A percentile compares a stretch with the other conserved stretches of the same genome.
Conservation (phyloP, 2,329 filamentous ascomycete species). For the Nigrospora sphaerica region DNA sequence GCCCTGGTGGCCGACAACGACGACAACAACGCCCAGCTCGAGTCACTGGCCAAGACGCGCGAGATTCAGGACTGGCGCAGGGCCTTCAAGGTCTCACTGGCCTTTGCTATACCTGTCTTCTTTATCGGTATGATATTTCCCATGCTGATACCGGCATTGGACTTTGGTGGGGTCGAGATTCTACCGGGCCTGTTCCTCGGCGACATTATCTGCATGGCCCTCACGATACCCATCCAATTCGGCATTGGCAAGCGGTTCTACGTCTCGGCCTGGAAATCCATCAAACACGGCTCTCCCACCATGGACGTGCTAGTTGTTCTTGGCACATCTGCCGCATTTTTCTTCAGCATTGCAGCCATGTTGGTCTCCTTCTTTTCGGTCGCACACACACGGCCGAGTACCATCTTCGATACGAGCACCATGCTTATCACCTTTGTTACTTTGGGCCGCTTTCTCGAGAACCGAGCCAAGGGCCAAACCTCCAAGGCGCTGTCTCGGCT, state of each 20-base stretch:
- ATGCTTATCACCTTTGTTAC: constrained; percentile 98
- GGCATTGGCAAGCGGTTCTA: constrained; percentile 95
- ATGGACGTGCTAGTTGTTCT: constrained; percentile 97
- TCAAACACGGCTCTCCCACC: constrained; percentile 85
- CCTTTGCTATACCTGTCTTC: constrained; percentile 86
- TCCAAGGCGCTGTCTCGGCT: constrained; percentile 87
- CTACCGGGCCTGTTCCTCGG: constrained; percentile 78
- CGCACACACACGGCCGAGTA: constrained; percentile 74
- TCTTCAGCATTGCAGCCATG: constrained; percentile 90
- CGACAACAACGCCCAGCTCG: constrained; percentile 93
- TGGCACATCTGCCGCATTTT: constrained; percentile 91
- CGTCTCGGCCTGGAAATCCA: constrained; percentile 81
- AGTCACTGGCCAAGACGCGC: constrained; percentile 91
- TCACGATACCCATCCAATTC: constrained; percentile 93
- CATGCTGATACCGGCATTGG: constrained; percentile 69
- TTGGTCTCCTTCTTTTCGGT: constrained; percentile 66
- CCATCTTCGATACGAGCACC: constrained; percentile 94
- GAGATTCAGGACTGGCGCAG: constrained; percentile 90
- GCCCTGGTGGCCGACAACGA: constrained; percentile 85
- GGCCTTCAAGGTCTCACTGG: constrained; percentile 69
- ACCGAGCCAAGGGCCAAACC: constrained; percentile 90
- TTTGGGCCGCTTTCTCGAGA: constrained; percentile 85
- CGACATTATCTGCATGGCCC: constrained; percentile 72
- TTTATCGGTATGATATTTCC: constrained; percentile 89
- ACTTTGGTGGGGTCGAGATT: constrained; percentile 65